Percentiles rank a stretch among this genome's conserved stretches.
Conservation (phyloP, 176 grass and related monocot genomes). For the Stipa capillata region DNA sequence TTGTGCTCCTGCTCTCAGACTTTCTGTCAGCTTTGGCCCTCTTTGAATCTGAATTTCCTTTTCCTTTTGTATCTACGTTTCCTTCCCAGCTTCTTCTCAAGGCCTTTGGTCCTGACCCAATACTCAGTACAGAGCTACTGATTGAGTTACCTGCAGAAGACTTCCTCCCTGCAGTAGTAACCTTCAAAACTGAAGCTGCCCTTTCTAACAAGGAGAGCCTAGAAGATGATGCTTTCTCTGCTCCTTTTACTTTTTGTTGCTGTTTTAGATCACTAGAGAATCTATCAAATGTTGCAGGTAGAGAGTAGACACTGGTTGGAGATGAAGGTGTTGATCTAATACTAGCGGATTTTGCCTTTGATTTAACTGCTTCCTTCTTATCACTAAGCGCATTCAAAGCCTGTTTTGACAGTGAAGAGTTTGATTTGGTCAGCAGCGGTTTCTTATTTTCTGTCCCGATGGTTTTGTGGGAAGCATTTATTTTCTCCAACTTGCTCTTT, state of each 20-base stretch:
- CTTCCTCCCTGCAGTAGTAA: constrained; percentile 58
- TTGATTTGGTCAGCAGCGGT: constrained; percentile 37
- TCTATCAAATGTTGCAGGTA: constrained; percentile 69
- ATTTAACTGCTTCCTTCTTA: constrained; percentile 39
- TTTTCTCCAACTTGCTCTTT: constrained; percentile 46
- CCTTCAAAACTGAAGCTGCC: constrained; percentile 72
- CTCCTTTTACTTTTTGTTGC: constrained; percentile 48
- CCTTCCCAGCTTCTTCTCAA: constrained; percentile 77
- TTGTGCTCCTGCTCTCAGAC: constrained; percentile 37
- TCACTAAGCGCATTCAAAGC: constrained; percentile 23
- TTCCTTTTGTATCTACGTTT: constrained; percentile 40
- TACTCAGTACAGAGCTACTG: constrained; percentile 46
- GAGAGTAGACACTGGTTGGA: constrained; percentile 85
- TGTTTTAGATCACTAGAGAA: constrained; percentile 84
- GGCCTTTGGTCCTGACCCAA: constrained; percentile 59
- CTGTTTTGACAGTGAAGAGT: constrained; percentile 39
- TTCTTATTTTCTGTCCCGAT: constrained; percentile 52
- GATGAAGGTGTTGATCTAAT: constrained; percentile 67
- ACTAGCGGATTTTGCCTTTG: constrained; percentile 27
- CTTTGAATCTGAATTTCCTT: constrained; percentile 39
- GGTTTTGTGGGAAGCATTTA: constrained; percentile 50
- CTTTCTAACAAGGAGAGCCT: constrained; percentile 50
- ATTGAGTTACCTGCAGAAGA: constrained; percentile 39
- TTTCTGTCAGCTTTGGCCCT: constrained; percentile 39
- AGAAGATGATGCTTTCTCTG: constrained; percentile 48